These are phyloP conservation scores for Kodamaea jinghongensis DNA, from an alignment of 805 yeast species.

Conservation along the genomic window DNA sequence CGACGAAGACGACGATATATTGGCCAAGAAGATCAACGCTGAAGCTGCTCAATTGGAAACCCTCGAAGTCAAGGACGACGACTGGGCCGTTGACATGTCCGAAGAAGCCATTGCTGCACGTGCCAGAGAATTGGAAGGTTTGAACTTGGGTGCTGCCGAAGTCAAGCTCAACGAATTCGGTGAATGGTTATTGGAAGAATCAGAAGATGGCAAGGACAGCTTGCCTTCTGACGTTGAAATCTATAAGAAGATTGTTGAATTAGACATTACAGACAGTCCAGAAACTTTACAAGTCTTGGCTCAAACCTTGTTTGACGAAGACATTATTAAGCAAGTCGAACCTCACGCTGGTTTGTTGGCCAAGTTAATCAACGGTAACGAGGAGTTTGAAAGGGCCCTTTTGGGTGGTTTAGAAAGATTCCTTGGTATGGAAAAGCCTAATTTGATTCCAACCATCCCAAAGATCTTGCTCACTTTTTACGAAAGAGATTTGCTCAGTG, in stretches of 20 bases:
- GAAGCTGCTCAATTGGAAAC: constrained; percentile 69
- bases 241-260: constrained; percentile 81
- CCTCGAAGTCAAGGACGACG: constrained; percentile 78
- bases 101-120: constrained; percentile 94
- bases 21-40: constrained; percentile 76
- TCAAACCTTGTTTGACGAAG: constrained; percentile 80
- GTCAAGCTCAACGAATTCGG: constrained; percentile 75
- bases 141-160: constrained; percentile 44
- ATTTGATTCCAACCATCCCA: constrained; percentile 67
- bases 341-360: constrained; percentile 80
- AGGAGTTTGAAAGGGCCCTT: constrained; percentile 79
- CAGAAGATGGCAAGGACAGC: constrained; percentile 52
- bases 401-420: constrained; percentile 96
- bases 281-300: constrained; percentile 89
- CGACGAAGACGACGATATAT: constrained; percentile 66
- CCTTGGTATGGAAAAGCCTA: constrained; percentile 75
- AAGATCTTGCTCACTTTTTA: constrained; percentile 79
- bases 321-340: constrained; percentile 67
- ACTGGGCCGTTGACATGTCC: constrained; percentile 97
- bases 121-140: constrained; percentile 80
- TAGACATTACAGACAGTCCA: constrained; percentile 67
- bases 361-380: constrained; percentile 62
- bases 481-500: constrained; percentile 79
- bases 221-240: constrained; percentile 86
- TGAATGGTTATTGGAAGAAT: constrained; percentile 69